Evolutionary conservation across 495 filamentous ascomycete genomes (phyloP).

Genomic region (Staphylotrichum longicolle): DNA sequence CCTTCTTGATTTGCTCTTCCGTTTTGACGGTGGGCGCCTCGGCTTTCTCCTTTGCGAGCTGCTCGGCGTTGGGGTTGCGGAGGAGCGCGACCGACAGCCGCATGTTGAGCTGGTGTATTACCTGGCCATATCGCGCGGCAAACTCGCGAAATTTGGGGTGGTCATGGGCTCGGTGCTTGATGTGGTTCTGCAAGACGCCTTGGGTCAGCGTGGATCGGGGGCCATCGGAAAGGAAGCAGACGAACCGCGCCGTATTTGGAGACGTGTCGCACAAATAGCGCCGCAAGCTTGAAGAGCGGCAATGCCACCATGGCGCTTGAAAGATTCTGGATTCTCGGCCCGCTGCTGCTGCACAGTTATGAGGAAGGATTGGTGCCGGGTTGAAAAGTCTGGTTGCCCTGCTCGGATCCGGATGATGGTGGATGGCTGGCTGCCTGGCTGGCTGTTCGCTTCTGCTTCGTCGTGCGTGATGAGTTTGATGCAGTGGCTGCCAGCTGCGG

Average conservation of each 20-base stretch:
- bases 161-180: conserved; percentile 92
- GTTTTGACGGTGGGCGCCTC: conserved; percentile 79
- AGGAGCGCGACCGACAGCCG: conserved; percentile 79
- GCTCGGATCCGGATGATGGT: not conserved
- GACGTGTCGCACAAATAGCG: conserved; percentile 52
- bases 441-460: too few relatives aligned
- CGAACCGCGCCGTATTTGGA: conserved; percentile 60
- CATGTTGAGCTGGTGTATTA: conserved; percentile 92
- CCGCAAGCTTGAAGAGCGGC: conserved; percentile 47
- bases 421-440: too few relatives aligned
- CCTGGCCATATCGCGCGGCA: conserved; percentile 66
- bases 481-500: too few relatives aligned
- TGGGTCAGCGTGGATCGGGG: not conserved
- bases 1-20: conserved; percentile 65
- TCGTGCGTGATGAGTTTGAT: too few relatives aligned
- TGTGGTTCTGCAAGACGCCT: conserved; percentile 65
- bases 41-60: conserved; percentile 59
- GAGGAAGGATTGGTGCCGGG: not conserved
- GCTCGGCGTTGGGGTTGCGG: conserved; percentile 67
- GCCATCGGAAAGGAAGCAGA: not conserved
- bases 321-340: not conserved
- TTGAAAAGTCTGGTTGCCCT: too few relatives aligned
- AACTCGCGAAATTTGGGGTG: conserved; percentile 84
- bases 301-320: conserved; percentile 50
- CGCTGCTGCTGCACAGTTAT: not conserved